A percentile compares a stretch with the other conserved stretches of the same genome.
These are phyloP conservation scores for Arctostaphylos glauca DNA, from an alignment of 148 eudicot genomes.

Conservation along the genomic window DNA sequence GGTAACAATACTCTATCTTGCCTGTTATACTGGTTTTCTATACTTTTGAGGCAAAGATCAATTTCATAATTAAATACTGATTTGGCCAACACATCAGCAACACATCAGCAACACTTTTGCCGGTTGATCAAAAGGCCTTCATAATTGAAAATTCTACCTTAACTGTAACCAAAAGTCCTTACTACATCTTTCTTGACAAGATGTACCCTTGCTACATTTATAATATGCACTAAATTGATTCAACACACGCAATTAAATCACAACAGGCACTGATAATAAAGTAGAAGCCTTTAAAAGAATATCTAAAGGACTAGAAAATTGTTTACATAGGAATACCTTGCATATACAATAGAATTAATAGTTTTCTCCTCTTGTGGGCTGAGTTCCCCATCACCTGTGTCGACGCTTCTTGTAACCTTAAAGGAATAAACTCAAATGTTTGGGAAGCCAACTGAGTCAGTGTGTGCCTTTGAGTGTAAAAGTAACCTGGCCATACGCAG, in stretches of 20 bases:
- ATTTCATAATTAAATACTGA: too few relatives aligned
- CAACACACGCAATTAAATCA: not conserved
- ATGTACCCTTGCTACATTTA: not conserved
- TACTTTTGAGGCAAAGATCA: too few relatives aligned
- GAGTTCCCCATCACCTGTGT: slow-evolving; percentile 30
- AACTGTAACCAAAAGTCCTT: not conserved
- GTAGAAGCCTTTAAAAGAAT: not conserved
- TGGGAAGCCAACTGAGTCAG: slow-evolving; percentile 1
- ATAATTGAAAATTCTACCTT: not conserved
- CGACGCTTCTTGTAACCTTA: slow-evolving; percentile 42
- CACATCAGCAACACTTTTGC: too few relatives aligned
- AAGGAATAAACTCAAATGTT: not conserved
- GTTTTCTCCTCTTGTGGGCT: slow-evolving; percentile 39
- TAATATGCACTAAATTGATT: not conserved
- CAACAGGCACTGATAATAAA: not conserved
- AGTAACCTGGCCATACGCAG: slow-evolving; percentile 34
- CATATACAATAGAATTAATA: slow-evolving; percentile 35
- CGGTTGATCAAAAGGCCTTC: not conserved
- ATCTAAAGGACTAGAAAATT: not conserved
- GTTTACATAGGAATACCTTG: slow-evolving; percentile 28
- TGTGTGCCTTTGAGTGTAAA: not conserved
- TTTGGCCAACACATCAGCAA: too few relatives aligned
- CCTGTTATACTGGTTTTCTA: too few relatives aligned
- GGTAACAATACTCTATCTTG: too few relatives aligned
- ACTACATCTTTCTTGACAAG: not conserved